Evolutionary conservation across 495 filamentous ascomycete species (phyloP).

Genomic region (Aspergillus ellipticus): DNA sequence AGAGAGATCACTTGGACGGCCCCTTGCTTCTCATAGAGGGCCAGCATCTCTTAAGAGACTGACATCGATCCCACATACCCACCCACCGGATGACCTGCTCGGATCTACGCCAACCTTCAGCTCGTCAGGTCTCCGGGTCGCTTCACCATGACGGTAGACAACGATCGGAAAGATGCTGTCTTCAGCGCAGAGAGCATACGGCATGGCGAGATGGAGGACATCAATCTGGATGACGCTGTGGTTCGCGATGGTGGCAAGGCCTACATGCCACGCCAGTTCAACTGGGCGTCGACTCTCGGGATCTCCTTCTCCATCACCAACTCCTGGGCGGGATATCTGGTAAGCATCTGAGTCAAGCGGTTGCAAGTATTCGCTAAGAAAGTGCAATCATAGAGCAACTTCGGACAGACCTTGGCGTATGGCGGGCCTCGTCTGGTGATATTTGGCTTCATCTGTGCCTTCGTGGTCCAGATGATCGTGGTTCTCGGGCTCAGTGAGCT

Average conservation of each 20-base stretch:
- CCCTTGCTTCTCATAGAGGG: neutral
- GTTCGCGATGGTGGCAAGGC: neutral
- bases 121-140: neutral
- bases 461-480: neutral
- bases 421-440: neutral
- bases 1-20: neutral
- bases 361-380: neutral
- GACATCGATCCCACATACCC: neutral
- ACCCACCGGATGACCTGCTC: neutral
- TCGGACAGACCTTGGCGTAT: neutral
- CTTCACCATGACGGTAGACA: neutral
- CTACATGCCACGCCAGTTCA: neutral
- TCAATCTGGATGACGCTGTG: neutral
- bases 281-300: neutral
- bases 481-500: neutral
- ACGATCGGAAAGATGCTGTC: neutral
- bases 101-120: no score
- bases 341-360: neutral
- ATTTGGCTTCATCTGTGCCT: neutral
- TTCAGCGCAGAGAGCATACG: neutral
- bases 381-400: neutral
- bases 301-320: neutral
- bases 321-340: neutral
- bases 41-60: neutral
- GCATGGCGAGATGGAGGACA: neutral